These are phyloP conservation scores for Pseudozyma pruni DNA, from an alignment of 1,284 basidiomycete species.

Conservation along the genomic window DNA sequence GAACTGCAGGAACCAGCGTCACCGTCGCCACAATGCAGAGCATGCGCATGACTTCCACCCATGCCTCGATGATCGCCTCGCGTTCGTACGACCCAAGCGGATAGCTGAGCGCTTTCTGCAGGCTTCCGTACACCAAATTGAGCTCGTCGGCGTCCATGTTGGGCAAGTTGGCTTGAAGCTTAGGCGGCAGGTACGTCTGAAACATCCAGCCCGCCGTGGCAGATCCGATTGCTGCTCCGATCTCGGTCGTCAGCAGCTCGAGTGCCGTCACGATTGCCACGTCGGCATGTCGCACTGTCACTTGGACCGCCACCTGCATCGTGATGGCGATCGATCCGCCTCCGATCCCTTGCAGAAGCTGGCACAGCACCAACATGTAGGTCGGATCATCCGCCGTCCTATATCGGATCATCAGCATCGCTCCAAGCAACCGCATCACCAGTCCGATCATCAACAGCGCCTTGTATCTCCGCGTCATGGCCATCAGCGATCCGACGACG, in stretches of 20 bases:
- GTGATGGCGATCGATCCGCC: constrained; percentile 80
- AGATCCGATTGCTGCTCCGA: constrained; percentile 79
- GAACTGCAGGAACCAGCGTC: constrained; percentile 58
- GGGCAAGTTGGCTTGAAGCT: constrained; percentile 72
- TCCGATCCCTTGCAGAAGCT: constrained; percentile 80
- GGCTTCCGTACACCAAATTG: constrained; percentile 58
- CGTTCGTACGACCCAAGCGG: constrained; percentile 59
- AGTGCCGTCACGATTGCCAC: constrained; percentile 84
- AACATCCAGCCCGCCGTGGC: constrained; percentile 75
- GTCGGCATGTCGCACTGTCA: constrained; percentile 78
- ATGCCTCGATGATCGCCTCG: constrained; percentile 65
- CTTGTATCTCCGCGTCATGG: constrained; percentile 74
- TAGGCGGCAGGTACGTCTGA: constrained; percentile 74
- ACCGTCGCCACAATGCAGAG: constrained; percentile 60
- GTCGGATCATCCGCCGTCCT: constrained; percentile 75
- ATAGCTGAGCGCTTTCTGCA: constrained; percentile 66
- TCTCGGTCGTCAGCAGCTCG: constrained; percentile 81
- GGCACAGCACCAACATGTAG: constrained; percentile 68
- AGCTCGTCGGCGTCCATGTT: constrained; percentile 60
- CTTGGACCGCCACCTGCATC: constrained; percentile 81
- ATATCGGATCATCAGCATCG: constrained; percentile 70
- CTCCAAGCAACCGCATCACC: constrained; percentile 76
- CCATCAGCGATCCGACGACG: constrained; percentile 73
- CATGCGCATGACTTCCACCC: constrained; percentile 63
- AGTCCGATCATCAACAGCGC: constrained; percentile 76